A percentile compares a stretch with the other conserved stretches of the same genome.
Conservation (phyloP, 2,329 filamentous ascomycete genomes). For the Fusarium anthophilum region DNA sequence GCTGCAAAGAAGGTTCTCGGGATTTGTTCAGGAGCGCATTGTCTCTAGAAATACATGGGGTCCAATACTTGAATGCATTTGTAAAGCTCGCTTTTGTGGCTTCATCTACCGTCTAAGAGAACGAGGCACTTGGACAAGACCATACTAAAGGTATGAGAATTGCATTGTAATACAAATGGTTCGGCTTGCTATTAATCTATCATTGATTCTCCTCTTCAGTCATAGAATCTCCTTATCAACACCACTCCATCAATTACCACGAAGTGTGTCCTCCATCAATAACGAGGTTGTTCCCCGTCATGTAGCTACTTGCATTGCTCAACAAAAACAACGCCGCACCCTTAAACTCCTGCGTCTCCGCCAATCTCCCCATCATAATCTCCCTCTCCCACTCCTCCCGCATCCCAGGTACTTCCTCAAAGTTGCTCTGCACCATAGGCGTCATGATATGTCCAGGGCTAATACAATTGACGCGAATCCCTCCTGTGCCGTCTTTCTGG, state of each 20-base stretch:
- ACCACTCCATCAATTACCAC: conserved; percentile 52
- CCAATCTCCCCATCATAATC: conserved; percentile 83
- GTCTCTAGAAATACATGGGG: neutral
- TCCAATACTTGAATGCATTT: too few relatives aligned
- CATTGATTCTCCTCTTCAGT: neutral
- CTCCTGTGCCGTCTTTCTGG: conserved; percentile 59
- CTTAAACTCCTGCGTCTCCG: conserved; percentile 74
- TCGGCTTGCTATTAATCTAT: conserved; percentile 2
- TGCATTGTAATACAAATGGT: neutral
- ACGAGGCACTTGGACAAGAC: neutral
- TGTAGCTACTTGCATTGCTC: conserved; percentile 75
- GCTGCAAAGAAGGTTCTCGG: too few relatives aligned
- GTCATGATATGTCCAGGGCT: conserved; percentile 83
- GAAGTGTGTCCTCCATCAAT: conserved; percentile 76
- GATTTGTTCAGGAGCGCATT: accelerated
- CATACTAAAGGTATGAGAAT: accelerated
- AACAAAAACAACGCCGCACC: conserved; percentile 78
- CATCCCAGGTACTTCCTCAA: conserved; percentile 77
- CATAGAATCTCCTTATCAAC: neutral
- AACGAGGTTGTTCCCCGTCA: conserved; percentile 77
- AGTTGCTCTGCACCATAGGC: conserved; percentile 84
- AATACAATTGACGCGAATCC: conserved; percentile 83
- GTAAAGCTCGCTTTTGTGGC: too few relatives aligned
- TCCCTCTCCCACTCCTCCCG: conserved; percentile 77
- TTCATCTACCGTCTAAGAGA: neutral